Percentiles rank a stretch among this genome's conserved stretches.
Evolutionary conservation across 495 filamentous ascomycete species (phyloP).

Genomic region (Trichoderma orchidacearum): DNA sequence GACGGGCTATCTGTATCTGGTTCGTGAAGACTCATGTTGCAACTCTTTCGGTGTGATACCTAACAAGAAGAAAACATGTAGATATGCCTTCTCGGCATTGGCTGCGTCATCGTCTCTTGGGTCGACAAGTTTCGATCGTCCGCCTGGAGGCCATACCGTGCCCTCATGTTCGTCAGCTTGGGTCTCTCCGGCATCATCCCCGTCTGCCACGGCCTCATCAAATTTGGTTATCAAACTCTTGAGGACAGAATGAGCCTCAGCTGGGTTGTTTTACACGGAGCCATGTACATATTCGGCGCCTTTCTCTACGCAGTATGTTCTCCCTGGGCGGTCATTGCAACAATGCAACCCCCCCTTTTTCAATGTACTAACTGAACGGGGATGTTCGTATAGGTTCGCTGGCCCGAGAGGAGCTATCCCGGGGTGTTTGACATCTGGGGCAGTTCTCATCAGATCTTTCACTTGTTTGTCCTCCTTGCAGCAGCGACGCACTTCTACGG

Average conservation of each 20-base stretch:
- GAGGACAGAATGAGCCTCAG: constrained; percentile 63
- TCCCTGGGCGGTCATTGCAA: too few relatives aligned
- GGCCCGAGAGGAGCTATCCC: constrained; percentile 49
- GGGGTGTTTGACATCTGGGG: constrained; percentile 64
- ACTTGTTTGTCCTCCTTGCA: constrained; percentile 55
- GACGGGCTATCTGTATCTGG: constrained; percentile 61
- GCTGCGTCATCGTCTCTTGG: constrained; percentile 62
- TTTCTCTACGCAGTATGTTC: constrained; percentile 53
- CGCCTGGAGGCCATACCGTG: constrained; percentile 69
- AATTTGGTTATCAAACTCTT: constrained; percentile 34
- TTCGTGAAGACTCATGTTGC: constrained; percentile 15
- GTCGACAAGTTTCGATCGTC: constrained; percentile 72
- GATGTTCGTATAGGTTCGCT: constrained; percentile 23
- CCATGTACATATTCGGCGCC: constrained; percentile 77
- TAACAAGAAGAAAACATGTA: constrained; percentile 13
- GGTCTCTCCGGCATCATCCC: constrained; percentile 77
- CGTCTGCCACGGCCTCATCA: constrained; percentile 48
- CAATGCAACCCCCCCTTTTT: neutral
- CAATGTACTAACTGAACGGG: constrained; percentile 9
- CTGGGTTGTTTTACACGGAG: constrained; percentile 67
- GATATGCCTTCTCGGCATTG: constrained; percentile 65
- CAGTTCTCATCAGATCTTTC: constrained; percentile 70
- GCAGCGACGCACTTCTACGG: constrained; percentile 51
- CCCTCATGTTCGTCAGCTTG: constrained; percentile 82
- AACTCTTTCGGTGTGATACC: neutral